Evolutionary conservation across 176 grass and related monocot genomes (phyloP), one percentile per base, ranked within the genome.

Genomic region (Cenchrus purpureus): DNA sequence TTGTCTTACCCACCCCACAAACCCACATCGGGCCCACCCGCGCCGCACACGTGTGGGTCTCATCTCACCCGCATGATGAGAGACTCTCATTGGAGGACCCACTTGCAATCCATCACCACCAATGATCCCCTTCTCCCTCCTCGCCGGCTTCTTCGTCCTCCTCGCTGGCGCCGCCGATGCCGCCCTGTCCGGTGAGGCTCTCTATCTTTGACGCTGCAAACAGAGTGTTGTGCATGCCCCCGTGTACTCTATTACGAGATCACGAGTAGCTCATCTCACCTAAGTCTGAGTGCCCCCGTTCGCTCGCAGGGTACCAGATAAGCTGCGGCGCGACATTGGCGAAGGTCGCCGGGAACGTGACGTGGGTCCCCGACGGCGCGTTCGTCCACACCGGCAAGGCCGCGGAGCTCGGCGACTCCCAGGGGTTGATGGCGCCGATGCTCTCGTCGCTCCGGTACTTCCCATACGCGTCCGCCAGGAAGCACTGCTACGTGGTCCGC

Each of bases 401-500:
- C 4, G 45, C 86, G 59, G 66, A 56, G 37, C 63, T 92, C 40
- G 37, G 37, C 37, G 31, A 4, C 12, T 46, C 71, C 49, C 64
- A 37, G 1, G 78, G 75, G 31, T 40, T 40, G 32, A 54, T 74
- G 44, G 17, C 76, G 55, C 86, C 89, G 17, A 67, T 84, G 79
- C 86, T 98, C 44, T 65, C 89, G 8, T 81, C 91, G 3, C 86
- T 98, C 19, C 83, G 96, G 13, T 98, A 84, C 87, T 98, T 98
- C 79, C 96, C 89, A 6, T 83, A 94, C 83, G 20, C 28, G 59
- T 70, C 81, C 0, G 78, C 96, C 1, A 22, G 83, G 40, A 98
- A 94, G 88, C 79, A 94, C 81, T 98, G 96, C 78, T 98, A 92
- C 86, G 71, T 79, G 81, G 19, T 98, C 55, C 1, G 88, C 80